A percentile compares a stretch with the other conserved stretches of the same genome.
Conservation (phyloP, 257 asterid species). For the Solanum ahanhuiri region DNA sequence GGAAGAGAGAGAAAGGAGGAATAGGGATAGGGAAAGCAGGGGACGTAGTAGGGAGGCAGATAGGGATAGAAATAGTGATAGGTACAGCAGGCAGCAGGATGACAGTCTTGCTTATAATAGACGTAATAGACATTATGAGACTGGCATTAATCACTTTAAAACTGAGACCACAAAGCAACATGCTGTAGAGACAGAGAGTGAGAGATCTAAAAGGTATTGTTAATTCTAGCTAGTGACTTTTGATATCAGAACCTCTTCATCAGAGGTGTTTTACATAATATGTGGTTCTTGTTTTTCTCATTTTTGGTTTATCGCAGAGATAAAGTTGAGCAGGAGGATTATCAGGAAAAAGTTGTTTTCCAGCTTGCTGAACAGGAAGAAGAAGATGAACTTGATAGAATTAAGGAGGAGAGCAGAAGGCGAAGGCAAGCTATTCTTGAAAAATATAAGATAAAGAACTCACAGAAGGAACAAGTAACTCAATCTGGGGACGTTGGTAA, state of each 20-base stretch:
- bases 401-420: constrained; percentile 93
- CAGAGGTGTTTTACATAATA: not conserved
- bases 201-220: constrained; percentile 43
- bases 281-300: not conserved
- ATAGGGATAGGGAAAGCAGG: constrained; percentile 28
- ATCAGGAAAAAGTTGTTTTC: constrained; percentile 55
- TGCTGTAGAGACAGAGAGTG: constrained; percentile 14
- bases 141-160: constrained; percentile 19
- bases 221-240: not conserved
- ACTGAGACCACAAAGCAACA: constrained; percentile 15
- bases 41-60: constrained; percentile 31
- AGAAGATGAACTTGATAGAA: constrained; percentile 78
- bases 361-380: constrained; percentile 76
- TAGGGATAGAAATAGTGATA: constrained; percentile 28
- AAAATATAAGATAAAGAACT: constrained; percentile 49
- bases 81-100: constrained; percentile 33
- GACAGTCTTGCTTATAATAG: constrained; percentile 36
- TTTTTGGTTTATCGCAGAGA: constrained; percentile 42
- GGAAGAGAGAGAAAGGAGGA: constrained; percentile 27
- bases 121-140: constrained; percentile 41
- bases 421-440: constrained; percentile 82
- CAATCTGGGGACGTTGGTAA: constrained; percentile 29
- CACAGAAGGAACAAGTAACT: constrained; percentile 21
- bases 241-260: not conserved
- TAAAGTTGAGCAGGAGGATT: constrained; percentile 60